Conservation (phyloP, 2,329 filamentous ascomycete genomes). For the Phialophora tarda region DNA sequence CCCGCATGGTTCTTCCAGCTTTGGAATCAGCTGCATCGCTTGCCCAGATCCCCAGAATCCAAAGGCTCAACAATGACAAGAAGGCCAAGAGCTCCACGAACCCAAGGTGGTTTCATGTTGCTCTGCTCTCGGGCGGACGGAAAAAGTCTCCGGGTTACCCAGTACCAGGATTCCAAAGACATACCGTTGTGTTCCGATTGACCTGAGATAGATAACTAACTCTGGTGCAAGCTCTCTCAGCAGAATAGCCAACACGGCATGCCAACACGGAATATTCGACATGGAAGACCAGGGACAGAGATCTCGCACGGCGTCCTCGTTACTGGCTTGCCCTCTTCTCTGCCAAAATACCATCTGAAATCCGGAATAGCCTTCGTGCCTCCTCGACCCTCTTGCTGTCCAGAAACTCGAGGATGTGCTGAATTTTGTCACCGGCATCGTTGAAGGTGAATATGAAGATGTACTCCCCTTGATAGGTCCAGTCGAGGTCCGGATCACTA, state of each 20-base stretch:
- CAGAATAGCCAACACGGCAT: background rate
- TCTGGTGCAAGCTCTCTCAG: background rate
- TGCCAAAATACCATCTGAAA: background rate
- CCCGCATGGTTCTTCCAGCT: too few relatives aligned
- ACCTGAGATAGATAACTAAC: background rate
- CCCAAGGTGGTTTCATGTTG: background rate
- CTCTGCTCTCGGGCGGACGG: background rate
- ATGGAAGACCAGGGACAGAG: too few relatives aligned
- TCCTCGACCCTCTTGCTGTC: slow-evolving; percentile 41
- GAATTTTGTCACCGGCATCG: slow-evolving; percentile 41
- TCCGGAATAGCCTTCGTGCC: background rate
- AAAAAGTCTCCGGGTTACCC: background rate
- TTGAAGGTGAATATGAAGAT: slow-evolving; percentile 45
- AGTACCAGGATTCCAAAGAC: background rate
- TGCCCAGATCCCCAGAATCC: background rate
- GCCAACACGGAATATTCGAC: background rate
- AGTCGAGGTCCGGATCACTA: slow-evolving; percentile 34
- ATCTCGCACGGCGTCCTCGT: background rate
- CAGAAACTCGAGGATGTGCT: slow-evolving; percentile 43
- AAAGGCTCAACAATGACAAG: background rate
- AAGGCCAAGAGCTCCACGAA: background rate
- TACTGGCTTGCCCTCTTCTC: background rate
- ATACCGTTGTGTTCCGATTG: background rate
- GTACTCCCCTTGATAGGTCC: slow-evolving; percentile 44
- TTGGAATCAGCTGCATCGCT: too few relatives aligned